Evolutionary conservation across 768 basidiomycete genomes (phyloP), one percentile per base, ranked within the genome.

Genomic region (Suillus clintonianus): DNA sequence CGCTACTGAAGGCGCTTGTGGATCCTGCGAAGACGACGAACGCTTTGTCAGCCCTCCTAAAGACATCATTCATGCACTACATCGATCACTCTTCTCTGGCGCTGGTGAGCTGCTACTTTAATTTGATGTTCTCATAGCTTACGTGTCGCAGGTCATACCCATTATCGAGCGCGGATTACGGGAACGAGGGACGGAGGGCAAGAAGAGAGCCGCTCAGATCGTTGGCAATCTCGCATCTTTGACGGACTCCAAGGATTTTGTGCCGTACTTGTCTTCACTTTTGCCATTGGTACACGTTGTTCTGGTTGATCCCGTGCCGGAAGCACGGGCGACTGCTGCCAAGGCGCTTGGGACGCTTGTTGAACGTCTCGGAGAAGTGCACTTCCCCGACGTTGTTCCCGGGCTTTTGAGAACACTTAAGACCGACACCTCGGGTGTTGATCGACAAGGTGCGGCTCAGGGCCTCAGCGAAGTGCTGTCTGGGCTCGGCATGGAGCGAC

Each of bases 41-140:
- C 68, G 97, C 96, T 0, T 79, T 99, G 59, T 79, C 89, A n/a
- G 85, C 91, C 0, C 81, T 99, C 57, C 82, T 99, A 63, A 94
- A 94, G 75, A 98, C 93, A 14, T 94, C 95, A 5, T 99, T 99
- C 79, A 91, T 94, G 79, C 97, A 99, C 73, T 98, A 97, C 71
- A 96, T 99, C 67, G 97, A 99, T 68, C 92, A 97, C 62, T 96
- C 97, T 1, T 98, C 97, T 4, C 80, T 99, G 9, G 97, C 97
- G 19, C 77, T 99, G 70, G 93, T 95, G 63, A 68, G 89, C 77
- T 27, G 59, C 55, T 51, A 22, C 47, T 30, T 51, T 59, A 45
- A 34, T 22, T 5, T 61, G 59, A 36, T 17, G 22, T 43, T 14
- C 22, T 43, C 51, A 1, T 51, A 62, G n/a, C 59, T 61, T 55